These are phyloP conservation scores for Candida sp. DNA, from an alignment of 1,139 yeast genomes.

Conservation along the genomic window DNA sequence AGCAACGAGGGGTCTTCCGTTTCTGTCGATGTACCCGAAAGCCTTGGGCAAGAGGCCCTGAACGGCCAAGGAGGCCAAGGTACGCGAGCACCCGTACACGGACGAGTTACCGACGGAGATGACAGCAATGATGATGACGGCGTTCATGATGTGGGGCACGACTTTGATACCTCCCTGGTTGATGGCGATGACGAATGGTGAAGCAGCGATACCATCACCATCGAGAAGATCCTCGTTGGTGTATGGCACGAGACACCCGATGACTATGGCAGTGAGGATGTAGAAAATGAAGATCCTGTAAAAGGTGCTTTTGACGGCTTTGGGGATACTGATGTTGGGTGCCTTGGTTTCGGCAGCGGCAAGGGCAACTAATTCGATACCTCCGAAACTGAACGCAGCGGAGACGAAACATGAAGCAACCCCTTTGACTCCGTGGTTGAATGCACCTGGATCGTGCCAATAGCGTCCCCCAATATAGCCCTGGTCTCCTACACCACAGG, in stretches of 20 bases:
- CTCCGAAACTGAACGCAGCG: conserved; percentile 84
- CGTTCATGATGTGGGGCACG: conserved; percentile 56
- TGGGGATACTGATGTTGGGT: conserved; percentile 70
- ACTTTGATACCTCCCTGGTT: conserved; percentile 41
- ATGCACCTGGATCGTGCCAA: conserved; percentile 51
- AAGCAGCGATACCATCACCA: conserved; percentile 37
- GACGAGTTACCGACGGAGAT: conserved; percentile 60
- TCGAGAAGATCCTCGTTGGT: conserved; percentile 36
- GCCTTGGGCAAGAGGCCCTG: conserved; percentile 48
- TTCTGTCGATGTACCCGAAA: conserved; percentile 58
- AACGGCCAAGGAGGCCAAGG: conserved; percentile 57
- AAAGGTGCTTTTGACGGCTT: conserved; percentile 75
- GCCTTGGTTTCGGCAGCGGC: conserved; percentile 86
- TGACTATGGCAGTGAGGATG: conserved; percentile 46
- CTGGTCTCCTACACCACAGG: conserved; percentile 47
- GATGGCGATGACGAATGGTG: conserved; percentile 49
- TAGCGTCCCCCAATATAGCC: conserved; percentile 45
- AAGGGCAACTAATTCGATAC: conserved; percentile 64
- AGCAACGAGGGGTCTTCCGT: conserved; percentile 62
- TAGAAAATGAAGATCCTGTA: conserved; percentile 74
- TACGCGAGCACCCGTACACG: conserved; percentile 59
- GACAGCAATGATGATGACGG: conserved; percentile 54
- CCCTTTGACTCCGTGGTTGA: conserved; percentile 73
- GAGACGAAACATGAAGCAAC: conserved; percentile 81
- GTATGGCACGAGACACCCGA: conserved; percentile 52